phyloP scores from a whole-genome alignment of 169 alveolate species.

The Neospora caninum region DNA sequence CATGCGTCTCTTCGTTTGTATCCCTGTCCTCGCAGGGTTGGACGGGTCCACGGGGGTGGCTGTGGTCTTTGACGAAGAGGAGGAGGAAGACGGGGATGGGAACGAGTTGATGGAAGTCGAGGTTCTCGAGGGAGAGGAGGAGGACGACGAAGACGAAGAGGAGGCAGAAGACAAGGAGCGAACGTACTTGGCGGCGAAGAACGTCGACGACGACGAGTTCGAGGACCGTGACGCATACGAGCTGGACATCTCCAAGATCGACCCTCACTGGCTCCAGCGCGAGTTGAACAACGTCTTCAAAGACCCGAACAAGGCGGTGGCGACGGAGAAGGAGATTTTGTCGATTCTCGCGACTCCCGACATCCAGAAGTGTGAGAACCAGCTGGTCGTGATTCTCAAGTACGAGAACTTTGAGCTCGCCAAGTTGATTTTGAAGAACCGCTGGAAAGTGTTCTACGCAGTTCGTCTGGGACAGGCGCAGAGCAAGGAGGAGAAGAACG shows the following conservation, averaged over 20 bases:
- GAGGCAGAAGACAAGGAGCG: slow-evolving; percentile 71
- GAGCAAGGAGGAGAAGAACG: slow-evolving; percentile 88
- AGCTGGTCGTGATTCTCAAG: slow-evolving; percentile 86
- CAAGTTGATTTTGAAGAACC: slow-evolving; percentile 80
- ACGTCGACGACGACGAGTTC: slow-evolving; percentile 68
- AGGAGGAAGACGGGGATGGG: slow-evolving; percentile 73
- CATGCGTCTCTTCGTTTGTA: background rate
- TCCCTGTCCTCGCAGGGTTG: slow-evolving; percentile 49
- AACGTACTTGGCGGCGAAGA: slow-evolving; percentile 60
- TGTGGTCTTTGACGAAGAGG: slow-evolving; percentile 75
- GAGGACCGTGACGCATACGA: slow-evolving; percentile 79
- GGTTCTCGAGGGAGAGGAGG: slow-evolving; percentile 54
- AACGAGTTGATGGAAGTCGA: slow-evolving; percentile 69
- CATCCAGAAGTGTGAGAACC: slow-evolving; percentile 95
- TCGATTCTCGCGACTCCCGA: slow-evolving; percentile 80
- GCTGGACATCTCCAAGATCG: slow-evolving; percentile 87
- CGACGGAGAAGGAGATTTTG: slow-evolving; percentile 89
- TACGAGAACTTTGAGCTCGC: slow-evolving; percentile 94
- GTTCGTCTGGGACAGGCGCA: slow-evolving; percentile 94
- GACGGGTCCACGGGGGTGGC: slow-evolving; percentile 75
- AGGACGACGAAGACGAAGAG: slow-evolving; percentile 72
- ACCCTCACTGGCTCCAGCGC: slow-evolving; percentile 96
- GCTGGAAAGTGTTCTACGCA: slow-evolving; percentile 92
- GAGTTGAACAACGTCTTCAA: slow-evolving; percentile 86
- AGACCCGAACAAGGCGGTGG: slow-evolving; percentile 86